A percentile compares a stretch with the other conserved stretches of the same genome.
Conservation (phyloP, 1,284 basidiomycete genomes). For the Ceratobasidium theobromae region DNA sequence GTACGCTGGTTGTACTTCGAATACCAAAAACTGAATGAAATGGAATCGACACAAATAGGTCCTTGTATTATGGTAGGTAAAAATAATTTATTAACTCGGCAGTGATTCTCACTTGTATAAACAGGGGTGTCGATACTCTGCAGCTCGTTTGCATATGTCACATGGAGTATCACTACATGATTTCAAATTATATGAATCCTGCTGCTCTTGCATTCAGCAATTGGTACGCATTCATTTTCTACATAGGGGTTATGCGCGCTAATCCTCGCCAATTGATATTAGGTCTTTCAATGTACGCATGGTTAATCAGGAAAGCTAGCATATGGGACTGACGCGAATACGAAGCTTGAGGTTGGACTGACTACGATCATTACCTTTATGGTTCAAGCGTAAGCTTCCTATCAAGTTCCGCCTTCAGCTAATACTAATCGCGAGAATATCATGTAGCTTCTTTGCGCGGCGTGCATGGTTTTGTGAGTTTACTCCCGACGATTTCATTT, state of each 20-base stretch:
- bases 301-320: neutral
- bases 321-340: neutral
- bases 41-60: neutral
- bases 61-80: slow-evolving; percentile 8
- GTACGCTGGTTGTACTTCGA: neutral
- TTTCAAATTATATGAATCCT: slow-evolving; percentile 40
- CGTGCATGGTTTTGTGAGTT: slow-evolving; percentile 42
- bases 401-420: neutral
- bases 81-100: neutral
- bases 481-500: neutral
- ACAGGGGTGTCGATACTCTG: slow-evolving; percentile 7
- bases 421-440: slow-evolving; percentile 16
- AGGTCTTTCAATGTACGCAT: slow-evolving; percentile 41
- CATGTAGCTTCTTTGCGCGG: slow-evolving; percentile 42
- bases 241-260: neutral
- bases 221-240: slow-evolving; percentile 38
- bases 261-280: slow-evolving; percentile 40
- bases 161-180: slow-evolving; percentile 38
- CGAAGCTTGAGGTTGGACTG: slow-evolving; percentile 5
- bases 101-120: neutral
- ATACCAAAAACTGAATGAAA: neutral
- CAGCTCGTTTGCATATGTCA: slow-evolving; percentile 16
- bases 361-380: slow-evolving; percentile 40
- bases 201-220: slow-evolving; percentile 38
- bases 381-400: slow-evolving; percentile 41